Evolutionary conservation across 1,284 basidiomycete genomes (phyloP).

Genomic region (Psilocybe mexicana): DNA sequence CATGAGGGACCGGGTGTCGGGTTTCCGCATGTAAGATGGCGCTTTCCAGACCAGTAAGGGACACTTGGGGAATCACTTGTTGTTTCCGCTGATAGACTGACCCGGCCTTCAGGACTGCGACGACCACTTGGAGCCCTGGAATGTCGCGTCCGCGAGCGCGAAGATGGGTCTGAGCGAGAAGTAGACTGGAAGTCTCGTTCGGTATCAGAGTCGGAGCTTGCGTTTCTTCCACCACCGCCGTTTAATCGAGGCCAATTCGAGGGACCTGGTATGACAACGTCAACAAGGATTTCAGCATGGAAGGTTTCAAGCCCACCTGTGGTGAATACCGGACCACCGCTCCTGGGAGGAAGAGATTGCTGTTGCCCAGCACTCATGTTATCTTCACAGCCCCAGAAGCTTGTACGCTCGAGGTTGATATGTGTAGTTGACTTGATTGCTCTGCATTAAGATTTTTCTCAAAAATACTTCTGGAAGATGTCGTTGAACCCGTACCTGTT

Average conservation of each 20-base stretch:
- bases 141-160: conserved; percentile 30
- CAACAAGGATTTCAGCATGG: neutral
- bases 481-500: neutral
- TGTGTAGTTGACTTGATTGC: neutral
- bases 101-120: conserved; percentile 32
- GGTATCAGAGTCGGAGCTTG: conserved; percentile 28
- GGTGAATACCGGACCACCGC: conserved; percentile 33
- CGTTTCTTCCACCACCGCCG: conserved; percentile 22
- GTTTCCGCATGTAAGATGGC: conserved; percentile 87
- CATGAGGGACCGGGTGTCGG: conserved; percentile 67
- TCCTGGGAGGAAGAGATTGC: conserved; percentile 17
- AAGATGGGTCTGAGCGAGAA: conserved; percentile 41
- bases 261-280: conserved; percentile 10
- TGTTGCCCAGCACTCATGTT: conserved; percentile 1
- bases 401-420: neutral
- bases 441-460: too few species aligned
- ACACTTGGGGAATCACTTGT: conserved; percentile 57
- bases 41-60: conserved; percentile 81
- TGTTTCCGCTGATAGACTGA: conserved; percentile 38
- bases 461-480: neutral
- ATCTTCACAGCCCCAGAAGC: neutral
- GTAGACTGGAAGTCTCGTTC: conserved; percentile 37
- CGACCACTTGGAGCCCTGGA: conserved; percentile 26
- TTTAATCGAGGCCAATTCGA: conserved; percentile 18
- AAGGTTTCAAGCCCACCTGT: conserved; percentile 26